These are phyloP conservation scores for Cryomyces minteri DNA, from an alignment of 495 filamentous ascomycete genomes.

Conservation along the genomic window DNA sequence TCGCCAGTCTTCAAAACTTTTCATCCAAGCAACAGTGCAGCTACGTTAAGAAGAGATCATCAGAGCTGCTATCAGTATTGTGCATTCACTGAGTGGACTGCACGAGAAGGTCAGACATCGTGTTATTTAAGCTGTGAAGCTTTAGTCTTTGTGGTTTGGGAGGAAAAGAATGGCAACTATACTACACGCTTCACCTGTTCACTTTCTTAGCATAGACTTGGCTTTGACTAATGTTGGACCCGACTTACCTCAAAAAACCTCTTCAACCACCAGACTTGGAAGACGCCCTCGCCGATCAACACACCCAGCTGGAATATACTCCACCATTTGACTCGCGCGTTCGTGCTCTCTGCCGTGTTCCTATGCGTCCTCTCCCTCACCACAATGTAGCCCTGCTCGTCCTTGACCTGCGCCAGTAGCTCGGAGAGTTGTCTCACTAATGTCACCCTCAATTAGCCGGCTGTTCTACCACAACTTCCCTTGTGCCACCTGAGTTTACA, in stretches of 20 bases:
- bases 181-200: too few species aligned
- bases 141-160: too few species aligned
- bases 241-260: slow-evolving; percentile 82
- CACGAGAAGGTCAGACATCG: too few species aligned
- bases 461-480: slow-evolving; percentile 1
- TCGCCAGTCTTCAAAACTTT: too few species aligned
- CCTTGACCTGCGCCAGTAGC: slow-evolving; percentile 75
- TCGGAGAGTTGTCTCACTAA: slow-evolving; percentile 73
- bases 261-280: slow-evolving; percentile 99
- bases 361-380: slow-evolving; percentile 86
- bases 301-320: slow-evolving; percentile 89
- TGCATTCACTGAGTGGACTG: too few species aligned
- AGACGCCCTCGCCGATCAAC: slow-evolving; percentile 77
- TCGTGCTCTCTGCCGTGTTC: slow-evolving; percentile 97
- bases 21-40: too few species aligned
- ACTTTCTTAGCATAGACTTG: too few species aligned
- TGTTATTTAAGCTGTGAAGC: too few species aligned
- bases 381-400: slow-evolving; percentile 96
- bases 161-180: too few species aligned
- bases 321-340: slow-evolving; percentile 97
- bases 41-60: too few species aligned
- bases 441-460: background rate
- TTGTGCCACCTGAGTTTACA: background rate
- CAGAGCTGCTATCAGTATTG: too few species aligned
- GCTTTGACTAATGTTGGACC: background rate